Base-by-base conservation (phyloP, 2,329 filamentous ascomycete species). In the Botrytis porri region DNA sequence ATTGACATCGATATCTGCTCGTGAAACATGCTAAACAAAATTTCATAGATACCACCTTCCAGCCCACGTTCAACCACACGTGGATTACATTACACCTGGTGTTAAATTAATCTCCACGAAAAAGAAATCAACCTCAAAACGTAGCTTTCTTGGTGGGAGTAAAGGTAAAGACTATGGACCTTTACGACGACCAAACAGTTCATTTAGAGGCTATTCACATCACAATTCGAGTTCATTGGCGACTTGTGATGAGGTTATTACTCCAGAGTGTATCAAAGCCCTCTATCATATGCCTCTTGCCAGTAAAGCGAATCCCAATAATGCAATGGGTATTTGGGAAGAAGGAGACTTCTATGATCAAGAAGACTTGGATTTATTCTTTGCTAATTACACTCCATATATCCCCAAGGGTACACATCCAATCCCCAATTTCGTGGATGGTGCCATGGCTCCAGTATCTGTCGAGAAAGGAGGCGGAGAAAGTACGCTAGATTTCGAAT, bases 291-390 rank as follows among this genome's bases (percentile, higher is more conserved):
- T 86, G 70, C 83, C 86, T 22, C 75, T 82, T 16, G 83, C 83
- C 10, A 78, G 80, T 5, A 80, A 80, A 48, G 75, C 74, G 16
- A 64, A 73, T 45, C 69, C 73, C 10, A 83, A 83, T 76, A 89
- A 88, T 78, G 83, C 82, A 71, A 83, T 87, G 54, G 86, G 85
- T 37, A 84, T 89, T 35, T 86, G 86, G 66, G 86, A 88, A 77
- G 86, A 85, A 76, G 85, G 83, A 37, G 85, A 88, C 48, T 54
- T 70, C 48, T 73, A 73, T 35, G 72, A 70, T n/a, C 72, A 73
- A 70, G 45, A 64, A 64, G 72, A 73, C 48, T 79, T 87, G 18
- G 80, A 87, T 75, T 74, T 83, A 25, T 87, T 84, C 78, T 87
- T 86, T 77, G 78, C 79, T 10, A 81, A 84, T 71, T 86, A 85